Base-by-base conservation (phyloP, 1,284 basidiomycete genomes). In the Ustilago bromivora region DNA sequence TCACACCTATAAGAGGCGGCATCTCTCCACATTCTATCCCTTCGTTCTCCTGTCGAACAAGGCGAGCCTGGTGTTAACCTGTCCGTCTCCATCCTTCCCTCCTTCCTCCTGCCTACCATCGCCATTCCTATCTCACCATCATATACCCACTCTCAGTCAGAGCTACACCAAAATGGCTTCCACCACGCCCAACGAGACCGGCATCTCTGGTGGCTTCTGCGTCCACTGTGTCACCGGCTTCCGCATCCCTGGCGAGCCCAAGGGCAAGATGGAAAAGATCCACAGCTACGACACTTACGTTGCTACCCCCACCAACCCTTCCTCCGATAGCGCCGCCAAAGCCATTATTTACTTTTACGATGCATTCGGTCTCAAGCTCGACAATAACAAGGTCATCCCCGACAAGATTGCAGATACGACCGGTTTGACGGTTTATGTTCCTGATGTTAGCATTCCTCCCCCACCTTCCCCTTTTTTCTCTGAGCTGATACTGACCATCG, bases 271-370 rank as follows among this genome's bases (percentile, higher is more conserved):
- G 40, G 72, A 77, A 51, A 61, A 46, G 17, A 74, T 82, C 52
- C 73, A 78, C 35, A 66, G 72, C 13, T 43, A 61, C 36, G 38
- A 71, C 52, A 75, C 77, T 31, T 88, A 87, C 76, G 66, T 82
- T 49, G 76, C 85, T 23, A 76, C 49, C 5, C 87, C 87, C 0
- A 13, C 79, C 9, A 63, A 67, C 19, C 78, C 72, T 2, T 31
- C 43, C 11, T 53, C 79, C 15, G 73, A 72, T 28, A 59, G 78
- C n/a, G 65, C 47, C 13, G 63, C 60, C 49, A 86, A 79, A 12
- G 90, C 90, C 8, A 81, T 92, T 38, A 83, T 92, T 15, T 83
- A 91, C 12, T 86, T 91, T 53, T 90, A 90, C 8, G 91, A 92
- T 79, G 88, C 87, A 2, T 92, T 91, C 53, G 80, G 80, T 2